Conservation (phyloP, 2,329 filamentous ascomycete species). For the Cladosporium sp. region DNA sequence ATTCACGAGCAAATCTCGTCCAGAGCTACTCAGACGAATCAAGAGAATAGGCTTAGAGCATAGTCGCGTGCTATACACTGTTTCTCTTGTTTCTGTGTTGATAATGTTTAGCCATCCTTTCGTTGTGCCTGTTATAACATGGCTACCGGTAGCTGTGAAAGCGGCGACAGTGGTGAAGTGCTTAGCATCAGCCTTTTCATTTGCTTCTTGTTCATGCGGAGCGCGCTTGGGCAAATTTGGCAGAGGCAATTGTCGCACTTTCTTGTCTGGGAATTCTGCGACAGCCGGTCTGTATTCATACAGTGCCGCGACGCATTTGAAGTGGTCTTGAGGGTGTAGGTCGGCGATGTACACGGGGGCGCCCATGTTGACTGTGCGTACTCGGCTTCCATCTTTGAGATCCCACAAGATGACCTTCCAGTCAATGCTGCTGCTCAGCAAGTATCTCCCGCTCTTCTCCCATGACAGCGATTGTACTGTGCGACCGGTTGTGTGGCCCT, state of each 20-base stretch:
- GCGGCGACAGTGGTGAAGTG: constrained; percentile 91
- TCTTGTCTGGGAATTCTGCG: constrained; percentile 56
- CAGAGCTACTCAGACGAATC: constrained; percentile 76
- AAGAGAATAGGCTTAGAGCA: constrained; percentile 85
- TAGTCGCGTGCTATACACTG: constrained; percentile 85
- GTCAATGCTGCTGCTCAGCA: constrained; percentile 89
- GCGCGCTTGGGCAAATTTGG: constrained; percentile 77
- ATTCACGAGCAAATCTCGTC: constrained; percentile 84
- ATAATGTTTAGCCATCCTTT: constrained; percentile 97
- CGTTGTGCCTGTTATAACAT: constrained; percentile 87
- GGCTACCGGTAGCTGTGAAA: constrained; percentile 78
- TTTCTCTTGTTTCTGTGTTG: constrained; percentile 70
- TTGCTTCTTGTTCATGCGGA: constrained; percentile 64
- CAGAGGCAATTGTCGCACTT: constrained; percentile 65
- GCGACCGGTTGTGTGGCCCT: constrained; percentile 71
- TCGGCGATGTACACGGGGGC: constrained; percentile 95
- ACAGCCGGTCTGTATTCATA: constrained; percentile 91
- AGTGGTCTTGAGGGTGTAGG: constrained; percentile 81
- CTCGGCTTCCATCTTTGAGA: constrained; percentile 63
- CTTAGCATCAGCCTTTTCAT: constrained; percentile 89
- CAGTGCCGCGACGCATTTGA: constrained; percentile 82
- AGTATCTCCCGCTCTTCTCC: constrained; percentile 85
- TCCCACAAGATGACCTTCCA: constrained; percentile 98
- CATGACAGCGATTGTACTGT: constrained; percentile 94
- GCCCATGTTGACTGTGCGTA: constrained; percentile 84